Evolutionary conservation across 2,329 filamentous ascomycete genomes (phyloP).

Genomic region (Decorospora gaudefroyi): DNA sequence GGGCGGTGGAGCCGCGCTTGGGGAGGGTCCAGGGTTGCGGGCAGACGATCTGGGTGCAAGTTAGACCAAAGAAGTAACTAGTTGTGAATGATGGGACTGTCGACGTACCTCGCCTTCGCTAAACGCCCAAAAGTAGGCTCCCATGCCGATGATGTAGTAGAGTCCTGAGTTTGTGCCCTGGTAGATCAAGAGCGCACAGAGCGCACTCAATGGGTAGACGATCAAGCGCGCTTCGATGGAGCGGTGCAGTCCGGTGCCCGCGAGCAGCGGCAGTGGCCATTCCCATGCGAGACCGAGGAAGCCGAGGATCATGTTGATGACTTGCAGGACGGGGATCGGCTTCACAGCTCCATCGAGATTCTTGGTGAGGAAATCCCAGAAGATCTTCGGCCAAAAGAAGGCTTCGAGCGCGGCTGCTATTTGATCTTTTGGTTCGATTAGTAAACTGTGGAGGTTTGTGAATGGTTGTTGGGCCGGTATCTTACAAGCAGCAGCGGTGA

Average conservation of each 20-base stretch:
- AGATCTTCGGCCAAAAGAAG: conserved; percentile 99
- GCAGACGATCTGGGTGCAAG: conserved; percentile 50
- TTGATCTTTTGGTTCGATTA: conserved; percentile 67
- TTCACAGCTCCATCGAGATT: conserved; percentile 85
- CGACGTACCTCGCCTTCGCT: conserved; percentile 88
- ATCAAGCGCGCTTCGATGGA: conserved; percentile 86
- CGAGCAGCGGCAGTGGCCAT: conserved; percentile 79
- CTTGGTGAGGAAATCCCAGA: conserved; percentile 95
- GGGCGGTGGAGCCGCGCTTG: conserved; percentile 46
- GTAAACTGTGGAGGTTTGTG: neutral
- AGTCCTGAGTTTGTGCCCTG: conserved; percentile 90
- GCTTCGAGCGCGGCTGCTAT: conserved; percentile 78
- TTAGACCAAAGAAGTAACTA: too few species aligned
- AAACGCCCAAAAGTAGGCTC: conserved; percentile 94
- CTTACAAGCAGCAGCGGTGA: conserved; percentile 79
- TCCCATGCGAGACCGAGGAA: conserved; percentile 81
- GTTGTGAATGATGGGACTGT: neutral
- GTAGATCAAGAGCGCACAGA: conserved; percentile 79
- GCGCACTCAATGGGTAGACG: conserved; percentile 75
- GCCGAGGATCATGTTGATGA: conserved; percentile 84
- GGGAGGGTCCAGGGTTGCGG: conserved; percentile 57
- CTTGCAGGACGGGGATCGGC: conserved; percentile 85
- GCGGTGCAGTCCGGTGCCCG: conserved; percentile 77
- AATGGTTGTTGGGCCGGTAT: conserved; percentile 17
- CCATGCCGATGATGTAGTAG: conserved; percentile 86